Evolutionary conservation across 257 asterid species (phyloP).

Genomic region (Solanum medicagineum): DNA sequence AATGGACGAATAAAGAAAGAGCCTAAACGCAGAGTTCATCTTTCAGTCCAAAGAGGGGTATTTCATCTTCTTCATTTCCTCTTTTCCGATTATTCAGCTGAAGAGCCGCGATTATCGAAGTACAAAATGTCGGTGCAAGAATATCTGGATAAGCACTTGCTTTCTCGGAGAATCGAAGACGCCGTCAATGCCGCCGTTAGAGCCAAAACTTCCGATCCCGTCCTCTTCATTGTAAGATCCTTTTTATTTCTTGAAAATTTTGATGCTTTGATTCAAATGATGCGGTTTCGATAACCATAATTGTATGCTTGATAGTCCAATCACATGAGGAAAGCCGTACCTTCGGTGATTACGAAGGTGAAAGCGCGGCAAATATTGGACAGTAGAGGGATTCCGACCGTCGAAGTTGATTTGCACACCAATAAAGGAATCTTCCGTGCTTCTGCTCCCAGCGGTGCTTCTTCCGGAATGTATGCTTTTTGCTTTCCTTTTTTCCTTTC

Average conservation of each 20-base stretch:
- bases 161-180: conserved; percentile 91
- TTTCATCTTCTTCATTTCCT: neutral
- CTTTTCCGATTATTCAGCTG: neutral
- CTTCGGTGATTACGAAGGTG: conserved; percentile 81
- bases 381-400: conserved; percentile 98
- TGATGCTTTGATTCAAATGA: neutral
- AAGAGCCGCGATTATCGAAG: neutral
- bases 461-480: conserved; percentile 60
- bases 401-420: conserved; percentile 89
- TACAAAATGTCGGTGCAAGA: conserved; percentile 86
- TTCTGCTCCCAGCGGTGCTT: conserved; percentile 68
- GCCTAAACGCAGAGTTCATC: neutral
- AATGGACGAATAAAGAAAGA: neutral
- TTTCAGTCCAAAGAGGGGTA: neutral
- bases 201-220: conserved; percentile 88
- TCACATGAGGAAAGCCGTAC: conserved; percentile 85
- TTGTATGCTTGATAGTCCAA: conserved; percentile 31
- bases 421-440: conserved; percentile 90
- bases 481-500: neutral
- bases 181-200: conserved; percentile 99
- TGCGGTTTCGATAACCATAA: neutral
- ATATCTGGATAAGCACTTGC: conserved; percentile 78
- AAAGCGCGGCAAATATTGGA: conserved; percentile 93
- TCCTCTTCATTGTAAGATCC: conserved; percentile 58
- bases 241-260: neutral